Evolutionary conservation across 495 filamentous ascomycete species (phyloP), one percentile per base, ranked within the genome.

Genomic region (Aspergillus olivimuriae): DNA sequence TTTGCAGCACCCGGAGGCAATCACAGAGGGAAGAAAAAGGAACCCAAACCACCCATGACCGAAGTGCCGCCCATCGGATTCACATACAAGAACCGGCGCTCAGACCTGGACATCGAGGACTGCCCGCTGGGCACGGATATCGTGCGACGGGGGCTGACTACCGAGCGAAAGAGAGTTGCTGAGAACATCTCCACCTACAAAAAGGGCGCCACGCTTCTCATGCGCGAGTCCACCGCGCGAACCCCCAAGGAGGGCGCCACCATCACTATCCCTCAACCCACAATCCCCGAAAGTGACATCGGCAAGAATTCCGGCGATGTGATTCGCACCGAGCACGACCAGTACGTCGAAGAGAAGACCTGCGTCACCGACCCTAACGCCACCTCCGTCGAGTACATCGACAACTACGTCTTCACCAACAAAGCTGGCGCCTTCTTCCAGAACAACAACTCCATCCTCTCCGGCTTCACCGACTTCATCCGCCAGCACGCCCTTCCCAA

Each of bases 391-490:
- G 92, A 98, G 60, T 95, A 94, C 61, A 72, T 98, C 42, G 87
- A 87, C 55, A 60, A 82, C 61, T 94, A 83, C 69, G 65, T 81
- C 59, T 94, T 98, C 73, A 77, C 76, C 57, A 96, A 91, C 73
- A 86, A 83, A 22, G 92, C 92, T 15, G 89, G 89, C 30, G 72
- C 84, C 33, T 98, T 98, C 76, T 98, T 98, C 78, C 92, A 98
- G 58, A 98, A 98, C 71, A 98, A 98, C 75, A 98, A 98, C 69
- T 94, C 89, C 36, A 96, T 98, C 66, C 82, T 98, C n/a, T 77
- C 86, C 31, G 64, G 62, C 9, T 95, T 98, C 68, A 96, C 89
- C 10, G 76, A 81, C 46, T 96, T 91, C 71, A 87, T 98, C 67
- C 88, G 92, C 39, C 70, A 82, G 35, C 79, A 87, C 56, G 82